Conservation (phyloP, 2,329 filamentous ascomycete genomes). For the Colletotrichum brevisporum region DNA sequence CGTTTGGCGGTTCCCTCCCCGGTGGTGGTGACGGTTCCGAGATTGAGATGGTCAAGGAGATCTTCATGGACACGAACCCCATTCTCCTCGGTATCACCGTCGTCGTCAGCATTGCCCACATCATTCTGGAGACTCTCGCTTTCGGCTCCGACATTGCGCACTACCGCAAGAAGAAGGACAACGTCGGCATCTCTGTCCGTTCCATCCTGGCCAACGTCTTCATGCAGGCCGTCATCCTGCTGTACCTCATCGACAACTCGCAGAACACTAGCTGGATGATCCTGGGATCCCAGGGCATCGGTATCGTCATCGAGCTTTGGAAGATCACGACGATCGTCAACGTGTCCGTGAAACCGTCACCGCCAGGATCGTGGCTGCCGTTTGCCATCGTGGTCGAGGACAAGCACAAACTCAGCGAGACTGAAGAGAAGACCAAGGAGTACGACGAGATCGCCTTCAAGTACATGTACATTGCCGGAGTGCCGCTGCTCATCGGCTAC, state of each 20-base stretch:
- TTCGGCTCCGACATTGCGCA: slow-evolving; percentile 98
- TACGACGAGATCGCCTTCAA: slow-evolving; percentile 98
- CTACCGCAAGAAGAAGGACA: slow-evolving; percentile 99
- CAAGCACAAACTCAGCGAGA: slow-evolving; percentile 95
- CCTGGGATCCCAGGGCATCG: slow-evolving; percentile 89
- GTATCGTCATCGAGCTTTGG: slow-evolving; percentile 81
- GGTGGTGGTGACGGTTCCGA: slow-evolving; percentile 91
- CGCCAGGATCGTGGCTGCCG: slow-evolving; percentile 79
- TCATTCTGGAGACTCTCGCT: slow-evolving; percentile 94
- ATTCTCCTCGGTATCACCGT: slow-evolving; percentile 89
- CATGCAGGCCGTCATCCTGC: slow-evolving; percentile 96
- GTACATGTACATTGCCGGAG: slow-evolving; percentile 93
- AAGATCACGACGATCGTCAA: slow-evolving; percentile 97
- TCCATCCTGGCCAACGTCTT: slow-evolving; percentile 98
- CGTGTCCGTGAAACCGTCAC: slow-evolving; percentile 81
- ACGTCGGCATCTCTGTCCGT: slow-evolving; percentile 94
- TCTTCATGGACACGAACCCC: slow-evolving; percentile 93
- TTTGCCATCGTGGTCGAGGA: slow-evolving; percentile 91
- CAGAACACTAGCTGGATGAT: slow-evolving; percentile 99
- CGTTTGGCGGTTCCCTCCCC: slow-evolving; percentile 78
- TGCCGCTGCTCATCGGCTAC: slow-evolving; percentile 90
- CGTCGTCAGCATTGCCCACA: slow-evolving; percentile 88
- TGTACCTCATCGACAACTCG: slow-evolving; percentile 97
- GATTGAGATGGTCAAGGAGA: slow-evolving; percentile 97
- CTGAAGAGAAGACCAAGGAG: slow-evolving; percentile 97